A percentile compares a stretch with the other conserved stretches of the same genome.
phyloP scores from a whole-genome alignment of 768 basidiomycete species.

The Chiua virens region DNA sequence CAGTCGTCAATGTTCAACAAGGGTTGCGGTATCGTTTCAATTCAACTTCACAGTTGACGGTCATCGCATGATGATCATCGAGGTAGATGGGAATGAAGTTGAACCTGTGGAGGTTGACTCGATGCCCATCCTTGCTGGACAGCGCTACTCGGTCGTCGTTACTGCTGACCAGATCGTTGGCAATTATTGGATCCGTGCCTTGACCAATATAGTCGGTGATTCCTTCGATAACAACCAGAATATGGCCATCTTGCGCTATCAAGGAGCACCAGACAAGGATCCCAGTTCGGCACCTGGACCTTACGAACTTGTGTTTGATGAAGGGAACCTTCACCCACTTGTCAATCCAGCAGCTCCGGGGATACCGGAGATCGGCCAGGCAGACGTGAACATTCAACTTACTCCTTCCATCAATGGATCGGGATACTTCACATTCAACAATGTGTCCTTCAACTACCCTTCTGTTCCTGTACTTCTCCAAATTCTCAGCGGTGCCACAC shows the following conservation, averaged over 20 bases:
- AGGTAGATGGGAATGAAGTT: too few relatives aligned
- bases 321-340: constrained; percentile 41
- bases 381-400: constrained; percentile 38
- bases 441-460: constrained; percentile 36
- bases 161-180: too few relatives aligned
- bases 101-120: too few relatives aligned
- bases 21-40: too few relatives aligned
- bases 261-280: constrained; percentile 37
- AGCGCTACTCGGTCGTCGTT: too few relatives aligned
- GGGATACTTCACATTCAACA: constrained; percentile 25
- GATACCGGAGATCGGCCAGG: constrained; percentile 34
- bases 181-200: too few relatives aligned
- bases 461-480: constrained; percentile 56
- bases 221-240: constrained; percentile 36
- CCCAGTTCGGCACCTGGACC: constrained; percentile 37
- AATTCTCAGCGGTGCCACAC: constrained; percentile 51
- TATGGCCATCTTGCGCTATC: constrained; percentile 38
- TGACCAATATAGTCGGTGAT: too few relatives aligned
- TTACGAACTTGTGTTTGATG: constrained; percentile 33
- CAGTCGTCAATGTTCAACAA: too few relatives aligned
- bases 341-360: constrained; percentile 39
- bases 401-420: not conserved
- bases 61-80: too few relatives aligned
- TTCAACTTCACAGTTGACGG: too few relatives aligned
- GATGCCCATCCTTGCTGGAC: too few relatives aligned